Percentiles rank a stretch among this genome's conserved stretches.
Conservation (phyloP, 352 stramenopile genomes). For the Elongisporangium prolatum region DNA sequence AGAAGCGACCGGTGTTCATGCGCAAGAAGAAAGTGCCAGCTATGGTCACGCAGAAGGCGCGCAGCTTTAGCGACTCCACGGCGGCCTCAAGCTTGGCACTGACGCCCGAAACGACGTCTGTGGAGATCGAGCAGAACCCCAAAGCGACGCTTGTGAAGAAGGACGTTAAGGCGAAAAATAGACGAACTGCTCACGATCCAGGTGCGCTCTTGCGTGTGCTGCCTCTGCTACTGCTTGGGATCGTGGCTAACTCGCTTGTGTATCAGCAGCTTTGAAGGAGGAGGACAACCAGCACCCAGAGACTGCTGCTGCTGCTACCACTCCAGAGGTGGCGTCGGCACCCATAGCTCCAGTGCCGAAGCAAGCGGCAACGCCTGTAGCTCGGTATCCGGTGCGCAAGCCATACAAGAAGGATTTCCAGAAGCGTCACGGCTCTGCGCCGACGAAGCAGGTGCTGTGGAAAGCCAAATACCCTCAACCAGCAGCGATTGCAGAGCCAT, state of each 20-base stretch:
- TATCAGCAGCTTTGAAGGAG: not conserved
- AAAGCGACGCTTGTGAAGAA: slow-evolving; percentile 8
- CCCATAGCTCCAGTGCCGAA: slow-evolving; percentile 4
- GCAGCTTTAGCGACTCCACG: slow-evolving; percentile 1
- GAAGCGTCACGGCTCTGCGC: slow-evolving; percentile 3
- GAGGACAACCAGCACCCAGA: slow-evolving; percentile 8
- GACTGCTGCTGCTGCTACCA: not conserved
- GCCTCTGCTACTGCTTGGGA: too few species aligned
- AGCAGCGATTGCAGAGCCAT: not conserved
- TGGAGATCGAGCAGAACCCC: not conserved
- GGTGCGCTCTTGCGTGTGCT: not conserved
- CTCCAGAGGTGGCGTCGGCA: not conserved
- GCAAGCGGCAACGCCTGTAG: not conserved
- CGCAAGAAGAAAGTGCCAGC: slow-evolving; percentile 7
- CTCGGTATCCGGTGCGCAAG: not conserved
- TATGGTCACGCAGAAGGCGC: not conserved
- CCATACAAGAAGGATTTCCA: slow-evolving; percentile 1
- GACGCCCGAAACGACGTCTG: not conserved
- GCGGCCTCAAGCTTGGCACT: too few species aligned
- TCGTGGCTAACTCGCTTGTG: too few species aligned
- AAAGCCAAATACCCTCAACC: slow-evolving; percentile 40
- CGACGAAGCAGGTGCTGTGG: slow-evolving; percentile 63
- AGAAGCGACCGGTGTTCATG: not conserved
- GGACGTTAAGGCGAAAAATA: not conserved
- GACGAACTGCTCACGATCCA: not conserved